Base-by-base conservation (phyloP, 148 eudicot species). In the Tetragonia tetragonoides region DNA sequence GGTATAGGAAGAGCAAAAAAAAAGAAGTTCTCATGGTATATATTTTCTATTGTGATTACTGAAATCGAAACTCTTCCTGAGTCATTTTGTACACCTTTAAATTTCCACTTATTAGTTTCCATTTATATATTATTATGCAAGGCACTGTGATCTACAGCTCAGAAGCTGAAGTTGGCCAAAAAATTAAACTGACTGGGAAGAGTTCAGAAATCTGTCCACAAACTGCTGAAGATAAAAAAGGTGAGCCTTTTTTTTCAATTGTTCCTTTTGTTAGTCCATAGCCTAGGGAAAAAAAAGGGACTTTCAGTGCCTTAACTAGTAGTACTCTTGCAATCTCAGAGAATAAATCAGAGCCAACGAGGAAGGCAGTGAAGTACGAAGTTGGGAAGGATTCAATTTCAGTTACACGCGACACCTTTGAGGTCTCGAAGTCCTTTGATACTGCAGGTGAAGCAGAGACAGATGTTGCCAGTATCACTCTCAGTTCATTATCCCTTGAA, bases 381-480 rank as follows among this genome's bases (percentile, higher is more conserved):
- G 47, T 6, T 46, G 7, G 74, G 61, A 79, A 80, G 73, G 79
- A 71, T 75, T 78, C 54, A 40, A 70, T 75, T 72, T 51, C 72
- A 21, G 74, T 75, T 28, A 67, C 39, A 3, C 73, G 81, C 11
- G 53, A 70, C 23, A 68, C 54, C 60, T 75, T 72, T 40, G 79
- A 79, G 70, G 81, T 68, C 59, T 77, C 80, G 28, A 81, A 75
- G 69, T 74, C 70, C 53, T 75, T 62, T 12, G 74, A 68, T 38
- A 74, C 72, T 62, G 49, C 66, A 42, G 72, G 77, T 44, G 86
- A 86, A 49, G 78, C 75, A n/a, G 80, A 79, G 49, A 57, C 44
- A 59, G 79, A 79, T 73, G 85, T 73, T 23, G 81, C 76, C 17
- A 57, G 23, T 15, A 38, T 67, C 12, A 41, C 24, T 56, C 38